Conservation (phyloP, 768 basidiomycete species). For the Calocera viscosa region DNA sequence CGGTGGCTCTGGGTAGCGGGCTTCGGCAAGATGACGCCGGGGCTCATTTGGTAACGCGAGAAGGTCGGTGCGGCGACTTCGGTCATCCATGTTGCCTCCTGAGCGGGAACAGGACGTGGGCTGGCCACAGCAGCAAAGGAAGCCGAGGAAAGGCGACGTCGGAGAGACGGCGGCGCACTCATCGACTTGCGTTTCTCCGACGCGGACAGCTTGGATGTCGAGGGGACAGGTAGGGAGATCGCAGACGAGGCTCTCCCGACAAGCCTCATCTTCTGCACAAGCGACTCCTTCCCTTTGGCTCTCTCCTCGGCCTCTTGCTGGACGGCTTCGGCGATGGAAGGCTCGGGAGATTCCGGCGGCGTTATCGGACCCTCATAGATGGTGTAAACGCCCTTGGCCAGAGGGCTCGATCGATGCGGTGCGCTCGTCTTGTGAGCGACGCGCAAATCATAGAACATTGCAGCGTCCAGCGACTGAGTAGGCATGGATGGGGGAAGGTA, state of each 20-base stretch:
- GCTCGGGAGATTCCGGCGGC: neutral
- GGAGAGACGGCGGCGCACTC: neutral
- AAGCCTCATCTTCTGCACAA: neutral
- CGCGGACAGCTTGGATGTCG: neutral
- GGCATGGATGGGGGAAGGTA: neutral
- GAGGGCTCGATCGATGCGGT: neutral
- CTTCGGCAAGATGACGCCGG: neutral
- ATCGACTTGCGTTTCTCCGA: neutral
- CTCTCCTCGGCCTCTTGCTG: neutral
- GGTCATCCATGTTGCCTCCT: neutral
- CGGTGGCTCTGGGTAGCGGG: neutral
- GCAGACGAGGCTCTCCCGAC: neutral
- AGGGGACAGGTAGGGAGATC: neutral
- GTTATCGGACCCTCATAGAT: slow-evolving; percentile 2
- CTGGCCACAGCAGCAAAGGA: neutral
- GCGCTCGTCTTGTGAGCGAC: neutral
- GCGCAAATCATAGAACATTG: neutral
- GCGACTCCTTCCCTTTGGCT: neutral
- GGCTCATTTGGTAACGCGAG: neutral
- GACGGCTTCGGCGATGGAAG: neutral
- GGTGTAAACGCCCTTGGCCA: neutral
- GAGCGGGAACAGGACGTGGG: neutral
- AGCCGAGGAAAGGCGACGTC: neutral
- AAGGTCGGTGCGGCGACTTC: neutral
- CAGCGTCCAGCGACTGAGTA: slow-evolving; percentile 1